phyloP scores from a whole-genome alignment of 306 rosid genomes.

The Geum urbanum region DNA sequence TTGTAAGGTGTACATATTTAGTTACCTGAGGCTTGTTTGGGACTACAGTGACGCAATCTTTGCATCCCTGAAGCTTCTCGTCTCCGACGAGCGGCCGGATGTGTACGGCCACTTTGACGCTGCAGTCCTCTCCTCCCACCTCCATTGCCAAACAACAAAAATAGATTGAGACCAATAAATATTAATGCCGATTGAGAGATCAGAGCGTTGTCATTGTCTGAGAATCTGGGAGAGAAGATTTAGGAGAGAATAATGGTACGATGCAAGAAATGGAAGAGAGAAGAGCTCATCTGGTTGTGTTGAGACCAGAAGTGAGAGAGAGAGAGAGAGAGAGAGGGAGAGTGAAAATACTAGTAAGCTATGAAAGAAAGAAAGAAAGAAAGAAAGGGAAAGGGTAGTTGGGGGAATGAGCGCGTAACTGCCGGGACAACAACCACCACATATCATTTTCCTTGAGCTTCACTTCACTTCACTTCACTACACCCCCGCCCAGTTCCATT shows the following conservation, averaged over 20 bases:
- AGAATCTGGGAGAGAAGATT: slow-evolving; percentile 14
- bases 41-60: slow-evolving; percentile 90
- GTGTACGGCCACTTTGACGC: slow-evolving; percentile 94
- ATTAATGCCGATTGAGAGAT: slow-evolving; percentile 15
- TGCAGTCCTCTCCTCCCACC: slow-evolving; percentile 69
- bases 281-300: slow-evolving; percentile 10
- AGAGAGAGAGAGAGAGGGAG: background rate
- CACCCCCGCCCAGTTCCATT: slow-evolving; percentile 26
- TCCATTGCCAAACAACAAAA: background rate
- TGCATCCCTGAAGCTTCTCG: slow-evolving; percentile 93
- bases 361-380: no score
- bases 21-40: slow-evolving; percentile 93
- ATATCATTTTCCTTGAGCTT: slow-evolving; percentile 49
- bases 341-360: background rate
- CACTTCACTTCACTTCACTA: slow-evolving; percentile 43
- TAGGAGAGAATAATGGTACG: background rate
- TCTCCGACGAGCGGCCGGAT: slow-evolving; percentile 88
- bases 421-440: slow-evolving; percentile 42
- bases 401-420: slow-evolving; percentile 43
- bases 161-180: background rate
- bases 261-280: no score
- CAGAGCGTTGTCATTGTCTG: slow-evolving; percentile 39
- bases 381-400: slow-evolving; percentile 36
- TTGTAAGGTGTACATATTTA: no score
- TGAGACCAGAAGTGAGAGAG: slow-evolving; percentile 20